Percentiles rank a stretch among this genome's conserved stretches.
These are phyloP conservation scores for Pichia membranifaciens DNA, from an alignment of 805 yeast genomes.

Conservation along the genomic window DNA sequence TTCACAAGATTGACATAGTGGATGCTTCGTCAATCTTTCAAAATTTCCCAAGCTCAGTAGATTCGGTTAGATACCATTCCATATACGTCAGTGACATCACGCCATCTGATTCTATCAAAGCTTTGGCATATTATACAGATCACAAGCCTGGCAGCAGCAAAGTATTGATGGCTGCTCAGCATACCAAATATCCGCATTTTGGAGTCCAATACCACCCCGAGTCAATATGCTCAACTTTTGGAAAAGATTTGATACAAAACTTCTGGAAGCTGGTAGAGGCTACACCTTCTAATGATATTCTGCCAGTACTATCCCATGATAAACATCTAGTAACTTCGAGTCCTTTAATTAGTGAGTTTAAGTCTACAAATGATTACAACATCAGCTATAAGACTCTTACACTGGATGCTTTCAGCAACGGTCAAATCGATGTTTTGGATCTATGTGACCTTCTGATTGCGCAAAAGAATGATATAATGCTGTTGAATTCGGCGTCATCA, in stretches of 20 bases:
- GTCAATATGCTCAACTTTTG: slow-evolving; percentile 74
- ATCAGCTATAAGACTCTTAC: slow-evolving; percentile 16
- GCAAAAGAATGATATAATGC: slow-evolving; percentile 41
- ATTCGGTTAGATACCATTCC: slow-evolving; percentile 87
- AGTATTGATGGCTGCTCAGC: slow-evolving; percentile 77
- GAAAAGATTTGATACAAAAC: slow-evolving; percentile 52
- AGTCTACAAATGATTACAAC: slow-evolving; percentile 7
- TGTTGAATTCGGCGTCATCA: slow-evolving; percentile 70
- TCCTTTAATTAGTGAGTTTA: slow-evolving; percentile 22
- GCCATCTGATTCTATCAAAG: slow-evolving; percentile 32
- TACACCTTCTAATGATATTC: background rate
- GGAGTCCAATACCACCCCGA: slow-evolving; percentile 99
- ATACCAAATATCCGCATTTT: slow-evolving; percentile 57
- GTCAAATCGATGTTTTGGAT: slow-evolving; percentile 18
- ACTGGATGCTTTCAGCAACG: background rate
- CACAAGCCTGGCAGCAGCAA: slow-evolving; percentile 24
- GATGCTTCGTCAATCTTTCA: slow-evolving; percentile 34
- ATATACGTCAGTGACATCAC: slow-evolving; percentile 41
- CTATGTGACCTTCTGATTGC: slow-evolving; percentile 44
- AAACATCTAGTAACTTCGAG: slow-evolving; percentile 19
- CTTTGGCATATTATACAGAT: slow-evolving; percentile 57
- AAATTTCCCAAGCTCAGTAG: slow-evolving; percentile 39
- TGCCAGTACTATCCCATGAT: slow-evolving; percentile 10
- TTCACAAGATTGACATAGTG: slow-evolving; percentile 41
- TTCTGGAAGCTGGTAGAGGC: slow-evolving; percentile 42